Conservation (phyloP, 768 basidiomycete genomes). For the Cantharellus cinnabarinus region DNA sequence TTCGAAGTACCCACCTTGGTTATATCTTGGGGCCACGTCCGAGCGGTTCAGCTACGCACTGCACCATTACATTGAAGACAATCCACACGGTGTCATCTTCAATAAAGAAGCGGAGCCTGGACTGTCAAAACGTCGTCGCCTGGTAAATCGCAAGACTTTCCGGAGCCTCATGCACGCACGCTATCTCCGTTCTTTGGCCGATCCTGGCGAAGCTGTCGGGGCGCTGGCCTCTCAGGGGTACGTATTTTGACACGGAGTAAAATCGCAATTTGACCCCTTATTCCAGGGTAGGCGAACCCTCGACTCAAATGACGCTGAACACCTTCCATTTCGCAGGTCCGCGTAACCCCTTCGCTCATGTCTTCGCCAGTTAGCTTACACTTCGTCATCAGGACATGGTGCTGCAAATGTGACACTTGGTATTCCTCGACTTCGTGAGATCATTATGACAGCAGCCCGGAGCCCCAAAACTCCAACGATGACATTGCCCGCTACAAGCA, state of each 20-base stretch:
- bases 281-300: conserved; percentile 84
- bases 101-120: conserved; percentile 1
- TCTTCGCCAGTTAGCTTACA: conserved; percentile 1
- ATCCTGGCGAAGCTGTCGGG: conserved; percentile 98
- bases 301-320: conserved; percentile 98
- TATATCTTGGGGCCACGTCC: conserved; percentile 74
- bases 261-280: neutral
- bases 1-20: conserved; percentile 54
- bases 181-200: conserved; percentile 82
- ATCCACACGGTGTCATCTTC: conserved; percentile 33
- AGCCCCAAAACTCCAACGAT: conserved; percentile 97
- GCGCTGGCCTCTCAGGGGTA: conserved; percentile 93
- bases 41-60: conserved; percentile 75
- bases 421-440: conserved; percentile 95
- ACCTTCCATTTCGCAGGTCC: conserved; percentile 97
- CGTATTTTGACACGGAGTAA: conserved; percentile 12
- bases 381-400: conserved; percentile 52
- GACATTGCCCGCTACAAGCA: conserved; percentile 52
- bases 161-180: conserved; percentile 71
- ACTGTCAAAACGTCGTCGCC: conserved; percentile 18
- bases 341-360: conserved; percentile 8
- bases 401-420: conserved; percentile 98
- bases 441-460: conserved; percentile 94
- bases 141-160: conserved; percentile 39
- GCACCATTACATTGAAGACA: conserved; percentile 55